Percentiles rank a stretch among this genome's conserved stretches.
phyloP scores from a whole-genome alignment of 305 asterid genomes.

The Ilex paraguariensis region DNA sequence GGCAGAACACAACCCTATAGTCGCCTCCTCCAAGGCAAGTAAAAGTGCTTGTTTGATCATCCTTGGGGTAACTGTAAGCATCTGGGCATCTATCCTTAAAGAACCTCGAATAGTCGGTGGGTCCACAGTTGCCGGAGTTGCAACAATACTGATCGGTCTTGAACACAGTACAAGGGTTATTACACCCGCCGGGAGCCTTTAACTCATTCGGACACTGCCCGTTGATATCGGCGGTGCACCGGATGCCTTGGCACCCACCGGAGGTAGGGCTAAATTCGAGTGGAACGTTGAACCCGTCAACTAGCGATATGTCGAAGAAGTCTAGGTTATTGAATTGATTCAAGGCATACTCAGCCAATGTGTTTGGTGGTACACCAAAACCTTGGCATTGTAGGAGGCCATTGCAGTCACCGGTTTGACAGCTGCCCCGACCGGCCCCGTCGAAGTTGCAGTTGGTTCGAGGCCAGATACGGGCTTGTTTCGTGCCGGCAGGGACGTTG shows the following conservation, averaged over 20 bases:
- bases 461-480: slow-evolving; percentile 31
- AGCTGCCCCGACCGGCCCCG: slow-evolving; percentile 29
- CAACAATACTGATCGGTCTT: slow-evolving; percentile 31
- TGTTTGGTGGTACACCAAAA: slow-evolving; percentile 36
- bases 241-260: no score
- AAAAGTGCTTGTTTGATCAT: slow-evolving; percentile 13
- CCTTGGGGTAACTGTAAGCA: slow-evolving; percentile 15
- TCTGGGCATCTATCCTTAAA: slow-evolving; percentile 24
- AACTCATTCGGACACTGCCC: no score
- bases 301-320: slow-evolving; percentile 39
- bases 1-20: slow-evolving; percentile 15
- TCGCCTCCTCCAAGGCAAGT: slow-evolving; percentile 14
- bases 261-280: slow-evolving; percentile 27
- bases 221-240: no score
- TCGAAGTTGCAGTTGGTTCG: slow-evolving; percentile 39
- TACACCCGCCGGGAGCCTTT: no score
- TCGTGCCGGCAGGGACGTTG: slow-evolving; percentile 17
- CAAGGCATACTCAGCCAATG: slow-evolving; percentile 41
- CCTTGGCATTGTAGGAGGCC: slow-evolving; percentile 27
- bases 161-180: slow-evolving; percentile 36
- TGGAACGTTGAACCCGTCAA: slow-evolving; percentile 44
- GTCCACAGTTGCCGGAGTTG: slow-evolving; percentile 18
- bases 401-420: slow-evolving; percentile 51
- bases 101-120: slow-evolving; percentile 21
- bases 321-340: slow-evolving; percentile 30